Percentiles rank a stretch among this genome's conserved stretches.
phyloP scores from a whole-genome alignment of 768 basidiomycete species.

The Peribolospora baueri region DNA sequence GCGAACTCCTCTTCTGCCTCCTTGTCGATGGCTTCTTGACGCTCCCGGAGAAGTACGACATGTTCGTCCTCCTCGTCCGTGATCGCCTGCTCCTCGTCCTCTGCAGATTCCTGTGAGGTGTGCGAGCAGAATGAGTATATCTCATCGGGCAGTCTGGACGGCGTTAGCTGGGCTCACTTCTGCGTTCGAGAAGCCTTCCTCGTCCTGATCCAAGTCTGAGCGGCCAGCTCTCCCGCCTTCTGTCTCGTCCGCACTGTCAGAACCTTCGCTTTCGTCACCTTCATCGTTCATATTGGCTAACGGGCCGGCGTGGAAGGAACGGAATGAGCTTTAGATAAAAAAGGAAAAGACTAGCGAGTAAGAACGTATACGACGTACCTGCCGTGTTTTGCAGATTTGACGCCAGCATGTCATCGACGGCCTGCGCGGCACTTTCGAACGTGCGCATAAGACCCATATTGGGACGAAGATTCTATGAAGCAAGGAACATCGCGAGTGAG shows the following conservation, averaged over 20 bases:
- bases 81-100: constrained; percentile 29
- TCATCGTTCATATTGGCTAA: not conserved
- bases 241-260: not conserved
- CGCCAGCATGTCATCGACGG: constrained; percentile 74
- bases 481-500: not conserved
- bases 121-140: too few relatives aligned
- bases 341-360: too few relatives aligned
- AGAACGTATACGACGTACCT: not conserved
- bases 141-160: too few relatives aligned
- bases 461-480: constrained; percentile 55
- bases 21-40: constrained; percentile 11
- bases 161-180: not conserved
- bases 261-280: not conserved
- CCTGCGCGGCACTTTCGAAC: constrained; percentile 59
- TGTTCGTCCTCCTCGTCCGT: not conserved
- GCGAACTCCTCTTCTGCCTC: constrained; percentile 64
- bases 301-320: not conserved
- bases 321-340: not conserved
- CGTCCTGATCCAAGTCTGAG: not conserved
- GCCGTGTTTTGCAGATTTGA: constrained; percentile 34
- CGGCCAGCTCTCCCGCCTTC: not conserved
- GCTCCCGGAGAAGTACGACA: constrained; percentile 3
- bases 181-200: not conserved
- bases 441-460: constrained; percentile 45
- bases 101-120: not conserved